Evolutionary conservation across 495 filamentous ascomycete genomes (phyloP).

Genomic region (Daldinia grandis): DNA sequence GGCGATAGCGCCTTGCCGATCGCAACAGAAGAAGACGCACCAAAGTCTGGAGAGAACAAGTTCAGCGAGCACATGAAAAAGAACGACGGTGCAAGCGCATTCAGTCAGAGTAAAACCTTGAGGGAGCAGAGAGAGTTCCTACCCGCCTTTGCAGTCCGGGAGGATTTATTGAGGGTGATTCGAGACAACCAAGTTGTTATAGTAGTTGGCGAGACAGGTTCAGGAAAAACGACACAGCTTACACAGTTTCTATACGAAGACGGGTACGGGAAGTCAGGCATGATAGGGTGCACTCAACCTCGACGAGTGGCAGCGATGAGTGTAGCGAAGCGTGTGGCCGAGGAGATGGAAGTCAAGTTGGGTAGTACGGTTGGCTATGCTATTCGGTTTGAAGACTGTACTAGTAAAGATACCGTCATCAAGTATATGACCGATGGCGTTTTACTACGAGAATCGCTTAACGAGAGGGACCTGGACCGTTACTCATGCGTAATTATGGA

Average conservation of each 20-base stretch:
- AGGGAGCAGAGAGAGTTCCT: constrained; percentile 93
- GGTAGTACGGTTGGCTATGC: constrained; percentile 93
- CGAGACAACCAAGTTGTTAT: constrained; percentile 97
- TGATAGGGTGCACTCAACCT: constrained; percentile 96
- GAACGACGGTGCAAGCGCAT: constrained; percentile 85
- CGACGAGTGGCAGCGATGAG: constrained; percentile 98
- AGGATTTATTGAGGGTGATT: constrained; percentile 93
- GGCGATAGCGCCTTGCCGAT: constrained; percentile 84
- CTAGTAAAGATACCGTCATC: constrained; percentile 90
- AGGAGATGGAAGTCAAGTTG: constrained; percentile 98
- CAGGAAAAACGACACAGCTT: constrained; percentile 95
- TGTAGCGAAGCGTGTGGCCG: constrained; percentile 96
- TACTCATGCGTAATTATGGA: constrained; percentile 99
- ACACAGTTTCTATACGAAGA: constrained; percentile 96
- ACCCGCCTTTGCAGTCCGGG: constrained; percentile 95
- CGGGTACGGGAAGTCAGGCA: constrained; percentile 82
- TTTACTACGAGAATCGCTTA: constrained; percentile 88
- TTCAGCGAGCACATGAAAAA: constrained; percentile 93
- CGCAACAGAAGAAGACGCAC: constrained; percentile 73
- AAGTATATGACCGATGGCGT: constrained; percentile 99
- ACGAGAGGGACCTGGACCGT: constrained; percentile 89
- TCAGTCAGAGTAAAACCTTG: constrained; percentile 91
- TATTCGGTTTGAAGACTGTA: constrained; percentile 99
- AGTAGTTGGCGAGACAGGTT: constrained; percentile 95
- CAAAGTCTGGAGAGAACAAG: constrained; percentile 65